Evolutionary conservation across 306 rosid genomes (phyloP), one percentile per base, ranked within the genome.

Genomic region (Sechiopsis laciniata): DNA sequence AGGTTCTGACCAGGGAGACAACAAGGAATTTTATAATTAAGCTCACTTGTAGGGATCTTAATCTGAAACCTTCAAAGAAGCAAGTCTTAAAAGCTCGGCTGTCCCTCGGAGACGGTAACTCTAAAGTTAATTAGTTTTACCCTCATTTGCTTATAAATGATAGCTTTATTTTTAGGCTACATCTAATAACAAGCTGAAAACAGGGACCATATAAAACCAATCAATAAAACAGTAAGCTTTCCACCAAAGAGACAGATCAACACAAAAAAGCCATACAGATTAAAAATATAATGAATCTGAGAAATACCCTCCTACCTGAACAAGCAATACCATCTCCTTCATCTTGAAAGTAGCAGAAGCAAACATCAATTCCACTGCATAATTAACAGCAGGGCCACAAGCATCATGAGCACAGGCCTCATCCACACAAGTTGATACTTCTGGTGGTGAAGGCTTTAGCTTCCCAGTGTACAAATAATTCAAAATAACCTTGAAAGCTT

Each of bases 391-490:
- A 48, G 98, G 98, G 6, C 89, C 80, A 21, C 98, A 94, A 0
- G 97, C 88, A 75, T 90, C 96, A 77, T 94, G 97, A 1, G 72
- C 76, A 78, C 98, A 94, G 52, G 63, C 14, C 55, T 85, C 89
- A 72, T 90, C 97, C 77, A 89, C 95, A 81, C 97, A 94, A 0
- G 86, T 87, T 87, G 96, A 86, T 19, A 87, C 96, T 82, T 94
- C 91, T 7, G 37, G 79, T n/a, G 92, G 95, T 0, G 92, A 82
- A 51, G 84, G 78, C 78, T 90, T 86, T 4, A 90, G 79, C 84
- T 81, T 94, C 75, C 97, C 98, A 14, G 98, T 86, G 54, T 90
- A 94, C 83, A 90, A 61, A 74, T 94, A 94, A 77, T 80, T 83
- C 92, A 94, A 85, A 79, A 89, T 78, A 74, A 86, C 92, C 62